These are phyloP conservation scores for Rhynchospora tenuis DNA, from an alignment of 176 grass and related monocot species.

Conservation along the genomic window DNA sequence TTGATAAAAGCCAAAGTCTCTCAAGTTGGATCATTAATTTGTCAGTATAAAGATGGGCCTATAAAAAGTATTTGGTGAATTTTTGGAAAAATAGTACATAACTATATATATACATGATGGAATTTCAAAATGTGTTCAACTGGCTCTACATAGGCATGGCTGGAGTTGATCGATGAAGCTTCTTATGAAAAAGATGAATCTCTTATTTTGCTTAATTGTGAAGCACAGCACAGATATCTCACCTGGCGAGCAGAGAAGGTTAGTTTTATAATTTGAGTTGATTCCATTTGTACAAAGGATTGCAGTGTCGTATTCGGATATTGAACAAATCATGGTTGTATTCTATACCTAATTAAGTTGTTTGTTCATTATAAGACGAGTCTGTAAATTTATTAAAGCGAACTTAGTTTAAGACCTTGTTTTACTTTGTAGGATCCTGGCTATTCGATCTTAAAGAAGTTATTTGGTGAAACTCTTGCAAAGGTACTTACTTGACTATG, in stretches of 20 bases:
- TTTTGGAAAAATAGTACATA: not conserved
- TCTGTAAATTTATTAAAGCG: not conserved
- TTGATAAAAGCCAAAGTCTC: too few relatives aligned
- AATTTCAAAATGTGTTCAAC: not conserved
- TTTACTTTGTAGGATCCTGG: constrained; percentile 63
- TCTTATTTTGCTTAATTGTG: constrained; percentile 34
- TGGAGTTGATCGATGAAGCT: constrained; percentile 53
- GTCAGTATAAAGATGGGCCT: not conserved
- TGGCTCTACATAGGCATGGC: constrained; percentile 50
- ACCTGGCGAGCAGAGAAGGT: constrained; percentile 92
- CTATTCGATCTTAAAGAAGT: constrained; percentile 64
- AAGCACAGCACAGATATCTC: constrained; percentile 83
- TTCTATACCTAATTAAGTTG: not conserved
- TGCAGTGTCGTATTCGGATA: not conserved
- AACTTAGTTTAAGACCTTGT: not conserved
- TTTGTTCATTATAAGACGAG: not conserved
- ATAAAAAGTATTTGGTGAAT: not conserved
- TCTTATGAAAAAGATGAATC: constrained; percentile 28
- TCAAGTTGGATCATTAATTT: not conserved
- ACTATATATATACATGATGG: not conserved
- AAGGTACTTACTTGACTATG: constrained; percentile 33
- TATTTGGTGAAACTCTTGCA: constrained; percentile 50
- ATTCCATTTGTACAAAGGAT: not conserved
- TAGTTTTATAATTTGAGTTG: not conserved
- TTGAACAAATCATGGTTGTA: not conserved